Evolutionary conservation across 176 grass and related monocot genomes (phyloP).

Genomic region (Typha latifolia): DNA sequence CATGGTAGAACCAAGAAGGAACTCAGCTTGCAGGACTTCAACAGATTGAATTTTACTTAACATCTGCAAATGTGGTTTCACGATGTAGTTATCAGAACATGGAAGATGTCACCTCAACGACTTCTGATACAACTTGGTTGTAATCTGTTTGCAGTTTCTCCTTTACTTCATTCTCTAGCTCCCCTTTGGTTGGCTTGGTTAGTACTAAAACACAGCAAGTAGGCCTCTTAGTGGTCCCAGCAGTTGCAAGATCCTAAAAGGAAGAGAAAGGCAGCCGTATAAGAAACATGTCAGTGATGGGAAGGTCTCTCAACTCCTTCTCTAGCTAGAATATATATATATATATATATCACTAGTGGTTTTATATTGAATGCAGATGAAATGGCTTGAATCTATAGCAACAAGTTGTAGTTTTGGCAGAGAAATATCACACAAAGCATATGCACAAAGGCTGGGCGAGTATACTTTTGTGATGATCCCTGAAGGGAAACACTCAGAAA

Average conservation of each 20-base stretch:
- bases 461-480: too few relatives aligned
- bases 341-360: too few relatives aligned
- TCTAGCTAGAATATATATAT: neutral
- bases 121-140: slow-evolving; percentile 47
- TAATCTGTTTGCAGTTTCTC: slow-evolving; percentile 65
- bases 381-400: too few relatives aligned
- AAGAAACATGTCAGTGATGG: neutral
- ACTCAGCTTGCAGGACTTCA: neutral
- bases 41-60: neutral
- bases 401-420: too few relatives aligned
- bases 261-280: neutral
- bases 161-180: slow-evolving; percentile 47
- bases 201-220: slow-evolving; percentile 66
- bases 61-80: neutral
- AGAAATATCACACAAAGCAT: too few relatives aligned
- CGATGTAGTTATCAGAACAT: slow-evolving; percentile 46
- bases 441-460: too few relatives aligned
- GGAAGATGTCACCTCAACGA: slow-evolving; percentile 38
- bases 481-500: too few relatives aligned
- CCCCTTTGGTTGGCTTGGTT: slow-evolving; percentile 55
- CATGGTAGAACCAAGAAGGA: neutral
- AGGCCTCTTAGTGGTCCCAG: slow-evolving; percentile 78
- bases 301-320: neutral
- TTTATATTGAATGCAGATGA: too few relatives aligned
- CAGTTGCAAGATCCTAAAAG: slow-evolving; percentile 59